Evolutionary conservation across 768 basidiomycete genomes (phyloP).

Genomic region (Daedaleopsis nitida): DNA sequence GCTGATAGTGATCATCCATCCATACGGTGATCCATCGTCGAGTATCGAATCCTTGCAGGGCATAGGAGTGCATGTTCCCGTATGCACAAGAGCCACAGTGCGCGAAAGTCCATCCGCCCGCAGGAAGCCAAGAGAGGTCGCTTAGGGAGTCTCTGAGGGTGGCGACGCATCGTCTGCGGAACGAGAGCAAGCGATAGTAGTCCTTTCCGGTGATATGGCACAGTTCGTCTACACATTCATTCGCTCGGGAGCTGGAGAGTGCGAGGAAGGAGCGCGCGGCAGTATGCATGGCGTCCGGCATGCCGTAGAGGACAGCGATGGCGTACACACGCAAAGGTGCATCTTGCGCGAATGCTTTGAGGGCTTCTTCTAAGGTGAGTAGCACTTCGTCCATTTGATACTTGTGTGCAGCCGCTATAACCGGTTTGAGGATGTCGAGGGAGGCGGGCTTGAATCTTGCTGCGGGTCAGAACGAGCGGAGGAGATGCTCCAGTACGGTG

Average conservation of each 20-base stretch:
- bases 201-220: slow-evolving; percentile 6
- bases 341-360: neutral
- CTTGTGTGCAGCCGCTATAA: slow-evolving; percentile 23
- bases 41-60: neutral
- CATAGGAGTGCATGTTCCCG: neutral
- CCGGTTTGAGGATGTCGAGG: slow-evolving; percentile 8
- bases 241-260: no score
- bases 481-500: slow-evolving; percentile 14
- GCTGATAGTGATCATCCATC: neutral
- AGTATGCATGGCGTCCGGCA: slow-evolving; percentile 59
- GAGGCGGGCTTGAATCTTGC: no score
- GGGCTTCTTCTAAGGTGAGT: neutral
- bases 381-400: slow-evolving; percentile 17
- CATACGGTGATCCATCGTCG: neutral
- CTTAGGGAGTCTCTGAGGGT: neutral
- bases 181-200: slow-evolving; percentile 10
- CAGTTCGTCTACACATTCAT: slow-evolving; percentile 6
- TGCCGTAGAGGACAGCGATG: slow-evolving; percentile 61
- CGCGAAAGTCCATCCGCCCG: neutral
- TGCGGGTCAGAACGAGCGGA: slow-evolving; percentile 18
- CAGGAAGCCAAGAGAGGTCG: neutral
- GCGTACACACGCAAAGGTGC: slow-evolving; percentile 63
- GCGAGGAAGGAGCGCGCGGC: slow-evolving; percentile 60
- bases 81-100: neutral
- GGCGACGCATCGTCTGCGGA: slow-evolving; percentile 32